Evolutionary conservation across 2,329 filamentous ascomycete genomes (phyloP), one percentile per base, ranked within the genome.

Genomic region (Botrytis paeoniae): DNA sequence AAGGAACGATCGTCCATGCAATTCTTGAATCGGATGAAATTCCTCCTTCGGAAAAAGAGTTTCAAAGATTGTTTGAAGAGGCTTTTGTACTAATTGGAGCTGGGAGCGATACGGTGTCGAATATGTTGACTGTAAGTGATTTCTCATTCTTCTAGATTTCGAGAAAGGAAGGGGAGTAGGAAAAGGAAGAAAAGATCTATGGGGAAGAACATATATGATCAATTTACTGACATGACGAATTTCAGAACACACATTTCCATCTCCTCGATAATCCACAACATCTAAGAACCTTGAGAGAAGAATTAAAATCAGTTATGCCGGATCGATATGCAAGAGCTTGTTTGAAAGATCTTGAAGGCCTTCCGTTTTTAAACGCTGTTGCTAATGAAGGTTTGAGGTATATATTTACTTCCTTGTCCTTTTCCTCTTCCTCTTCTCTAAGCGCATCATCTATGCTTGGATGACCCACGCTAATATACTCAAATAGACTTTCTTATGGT

Each of bases 291-390:
- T 57, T 79, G 32, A 65, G 63, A 62, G 57, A 32, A 3, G 77
- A 79, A 59, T 73, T 78, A 12, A 41, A 57, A 25, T 61, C 39
- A 3, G 76, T 73, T 1, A 64, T 75, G 22, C 71, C 48, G 0
- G 69, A 71, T 37, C 62, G 61, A 29, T 25, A 57, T 43, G 63
- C 39, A 20, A 59, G 60, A 16, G 70, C 74, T 3, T 60, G 70
- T 16, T 74, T 77, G 63, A 62, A 71, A 8, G 72, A 75, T 29
- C 71, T 80, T 3, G 78, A 80, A 20, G 69, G 77, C 9, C 35
- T 66, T 39, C 64, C 64, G 1, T 66, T 70, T 8, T 45, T 74
- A 68, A 69, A 72, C 22, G 75, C 70, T 22, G 70, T 76, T 29
- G 39, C 72, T 39, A 73, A 75, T 57, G 75, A 76, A 70, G 73